Evolutionary conservation across 495 filamentous ascomycete genomes (phyloP).

Genomic region (Corynascus novoguineensis): DNA sequence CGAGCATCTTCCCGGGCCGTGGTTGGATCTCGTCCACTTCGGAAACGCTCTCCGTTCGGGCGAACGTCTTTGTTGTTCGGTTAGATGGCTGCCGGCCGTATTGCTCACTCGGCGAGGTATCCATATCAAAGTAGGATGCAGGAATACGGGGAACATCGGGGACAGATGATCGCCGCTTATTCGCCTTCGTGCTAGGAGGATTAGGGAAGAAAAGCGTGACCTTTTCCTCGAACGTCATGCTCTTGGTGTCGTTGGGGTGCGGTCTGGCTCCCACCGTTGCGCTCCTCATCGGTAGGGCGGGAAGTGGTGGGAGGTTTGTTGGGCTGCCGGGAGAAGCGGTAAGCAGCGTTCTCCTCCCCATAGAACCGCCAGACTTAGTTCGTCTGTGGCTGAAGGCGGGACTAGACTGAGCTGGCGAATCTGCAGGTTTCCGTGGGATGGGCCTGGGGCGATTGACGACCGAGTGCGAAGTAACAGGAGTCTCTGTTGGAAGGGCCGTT

Average conservation of each 20-base stretch:
- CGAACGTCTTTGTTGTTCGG: conserved; percentile 30
- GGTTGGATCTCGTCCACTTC: conserved; percentile 36
- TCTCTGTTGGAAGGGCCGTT: conserved; percentile 13
- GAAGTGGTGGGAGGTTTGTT: conserved; percentile 42
- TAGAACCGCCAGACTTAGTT: conserved; percentile 42
- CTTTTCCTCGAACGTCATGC: conserved; percentile 52
- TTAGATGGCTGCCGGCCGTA: conserved; percentile 23
- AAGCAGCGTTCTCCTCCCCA: conserved; percentile 40
- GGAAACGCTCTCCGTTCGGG: conserved; percentile 35
- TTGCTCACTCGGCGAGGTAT: conserved; percentile 16
- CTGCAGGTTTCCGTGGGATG: conserved; percentile 42
- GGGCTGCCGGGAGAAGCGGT: conserved; percentile 43
- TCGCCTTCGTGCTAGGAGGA: conserved; percentile 31
- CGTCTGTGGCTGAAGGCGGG: conserved; percentile 32
- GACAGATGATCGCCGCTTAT: conserved; percentile 36
- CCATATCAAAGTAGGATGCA: conserved; percentile 21
- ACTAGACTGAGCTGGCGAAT: conserved; percentile 30
- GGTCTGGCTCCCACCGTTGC: conserved; percentile 28
- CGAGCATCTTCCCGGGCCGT: conserved; percentile 6
- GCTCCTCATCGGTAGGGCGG: conserved; percentile 41
- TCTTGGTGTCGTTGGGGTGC: conserved; percentile 45
- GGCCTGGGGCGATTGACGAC: conserved; percentile 51
- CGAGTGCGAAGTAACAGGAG: conserved; percentile 28
- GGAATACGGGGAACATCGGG: conserved; percentile 42
- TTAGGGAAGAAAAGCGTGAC: conserved; percentile 44